Conservation (phyloP, 176 grass and related monocot genomes). For the Oryza brachyantha region DNA sequence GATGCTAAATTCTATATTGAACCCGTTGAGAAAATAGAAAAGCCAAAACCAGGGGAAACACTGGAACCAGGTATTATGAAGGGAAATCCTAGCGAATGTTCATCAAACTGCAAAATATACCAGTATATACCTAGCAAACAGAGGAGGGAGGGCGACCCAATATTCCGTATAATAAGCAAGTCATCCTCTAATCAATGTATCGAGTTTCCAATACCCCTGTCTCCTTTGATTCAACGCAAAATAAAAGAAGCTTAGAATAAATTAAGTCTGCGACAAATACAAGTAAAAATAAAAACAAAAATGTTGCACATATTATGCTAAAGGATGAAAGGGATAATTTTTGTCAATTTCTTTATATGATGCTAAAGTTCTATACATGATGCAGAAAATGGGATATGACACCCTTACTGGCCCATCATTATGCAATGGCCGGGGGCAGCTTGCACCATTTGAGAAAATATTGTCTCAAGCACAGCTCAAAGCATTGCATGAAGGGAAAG, state of each 20-base stretch:
- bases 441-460: neutral
- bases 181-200: neutral
- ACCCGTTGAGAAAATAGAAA: neutral
- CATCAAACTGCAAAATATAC: neutral
- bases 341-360: neutral
- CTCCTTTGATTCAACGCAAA: neutral
- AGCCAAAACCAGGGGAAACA: neutral
- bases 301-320: rapidly evolving
- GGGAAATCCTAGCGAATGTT: rapidly evolving
- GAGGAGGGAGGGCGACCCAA: neutral
- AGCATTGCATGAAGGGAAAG: neutral
- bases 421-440: too few relatives aligned
- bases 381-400: neutral
- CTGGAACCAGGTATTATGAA: neutral
- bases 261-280: neutral
- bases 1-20: slow-evolving; percentile 8
- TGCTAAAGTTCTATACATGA: neutral
- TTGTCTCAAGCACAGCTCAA: neutral
- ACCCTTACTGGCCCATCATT: neutral
- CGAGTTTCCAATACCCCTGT: neutral
- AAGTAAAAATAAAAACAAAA: neutral
- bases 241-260: neutral
- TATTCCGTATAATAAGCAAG: neutral
- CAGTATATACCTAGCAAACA: neutral
- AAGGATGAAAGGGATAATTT: neutral